phyloP scores from a whole-genome alignment of 305 asterid genomes.

The Plantago coronopus region DNA sequence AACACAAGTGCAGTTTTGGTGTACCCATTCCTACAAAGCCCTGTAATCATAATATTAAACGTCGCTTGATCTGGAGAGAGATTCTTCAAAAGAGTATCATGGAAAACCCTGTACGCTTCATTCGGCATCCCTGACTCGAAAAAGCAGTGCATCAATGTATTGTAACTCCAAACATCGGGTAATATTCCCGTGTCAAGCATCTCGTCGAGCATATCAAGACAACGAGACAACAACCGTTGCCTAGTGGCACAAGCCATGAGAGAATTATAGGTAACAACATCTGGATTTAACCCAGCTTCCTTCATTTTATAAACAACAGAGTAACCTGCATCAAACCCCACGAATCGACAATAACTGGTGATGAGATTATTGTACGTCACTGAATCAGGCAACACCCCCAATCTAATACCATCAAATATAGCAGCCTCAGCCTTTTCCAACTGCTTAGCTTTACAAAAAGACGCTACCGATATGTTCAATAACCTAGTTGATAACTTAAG shows the following conservation, averaged over 20 bases:
- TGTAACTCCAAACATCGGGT: slow-evolving; percentile 85
- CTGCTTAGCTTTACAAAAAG: slow-evolving; percentile 74
- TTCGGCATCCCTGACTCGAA: slow-evolving; percentile 62
- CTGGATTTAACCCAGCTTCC: slow-evolving; percentile 69
- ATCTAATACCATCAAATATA: slow-evolving; percentile 64
- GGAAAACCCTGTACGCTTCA: slow-evolving; percentile 68
- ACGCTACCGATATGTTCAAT: slow-evolving; percentile 73
- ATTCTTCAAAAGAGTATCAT: slow-evolving; percentile 47
- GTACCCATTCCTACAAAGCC: slow-evolving; percentile 70
- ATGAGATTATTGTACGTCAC: slow-evolving; percentile 84
- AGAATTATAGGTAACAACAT: slow-evolving; percentile 77
- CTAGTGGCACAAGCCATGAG: slow-evolving; percentile 73
- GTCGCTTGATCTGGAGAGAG: slow-evolving; percentile 56
- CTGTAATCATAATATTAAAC: slow-evolving; percentile 63
- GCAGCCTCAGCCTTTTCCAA: slow-evolving; percentile 82
- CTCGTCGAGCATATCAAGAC: slow-evolving; percentile 65
- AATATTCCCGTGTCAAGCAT: slow-evolving; percentile 54
- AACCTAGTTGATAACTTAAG: slow-evolving; percentile 59
- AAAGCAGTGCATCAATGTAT: slow-evolving; percentile 74
- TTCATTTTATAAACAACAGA: slow-evolving; percentile 56
- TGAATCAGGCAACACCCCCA: slow-evolving; percentile 73
- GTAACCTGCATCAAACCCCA: slow-evolving; percentile 70
- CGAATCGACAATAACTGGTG: slow-evolving; percentile 57
- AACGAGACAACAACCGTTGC: slow-evolving; percentile 36
- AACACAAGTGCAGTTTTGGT: slow-evolving; percentile 53